Conservation (phyloP, 257 asterid species). For the Asclepias syriaca region DNA sequence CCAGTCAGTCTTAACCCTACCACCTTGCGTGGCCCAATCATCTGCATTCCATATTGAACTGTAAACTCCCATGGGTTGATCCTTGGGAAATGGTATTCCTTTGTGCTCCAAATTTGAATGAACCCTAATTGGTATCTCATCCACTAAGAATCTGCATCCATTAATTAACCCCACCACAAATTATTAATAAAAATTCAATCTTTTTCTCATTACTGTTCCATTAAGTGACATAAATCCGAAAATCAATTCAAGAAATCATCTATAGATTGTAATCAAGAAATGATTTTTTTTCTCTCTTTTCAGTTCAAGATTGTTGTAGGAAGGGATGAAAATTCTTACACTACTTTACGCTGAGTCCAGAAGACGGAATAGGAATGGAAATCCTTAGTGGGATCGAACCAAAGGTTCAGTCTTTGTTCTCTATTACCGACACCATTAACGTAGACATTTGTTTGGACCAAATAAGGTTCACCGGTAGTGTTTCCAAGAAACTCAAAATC, state of each 20-base stretch:
- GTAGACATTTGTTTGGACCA: conserved; percentile 75
- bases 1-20: conserved; percentile 84
- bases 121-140: conserved; percentile 74
- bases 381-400: conserved; percentile 86
- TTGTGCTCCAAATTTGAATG: conserved; percentile 69
- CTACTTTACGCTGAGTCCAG: conserved; percentile 80
- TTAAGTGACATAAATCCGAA: not conserved
- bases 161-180: too few species aligned
- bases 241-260: not conserved
- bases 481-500: conserved; percentile 89
- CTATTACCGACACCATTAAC: conserved; percentile 85
- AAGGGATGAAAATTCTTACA: conserved; percentile 40
- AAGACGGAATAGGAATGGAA: conserved; percentile 66
- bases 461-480: conserved; percentile 76
- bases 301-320: too few species aligned
- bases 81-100: conserved; percentile 76
- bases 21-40: conserved; percentile 97
- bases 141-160: conserved; percentile 59
- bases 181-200: not conserved
- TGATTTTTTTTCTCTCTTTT: too few species aligned
- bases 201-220: not conserved
- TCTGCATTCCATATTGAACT: conserved; percentile 95
- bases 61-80: conserved; percentile 81
- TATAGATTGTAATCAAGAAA: too few species aligned
- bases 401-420: conserved; percentile 76